Conservation (phyloP, 2,329 filamentous ascomycete genomes). For the Capronia epimyces region DNA sequence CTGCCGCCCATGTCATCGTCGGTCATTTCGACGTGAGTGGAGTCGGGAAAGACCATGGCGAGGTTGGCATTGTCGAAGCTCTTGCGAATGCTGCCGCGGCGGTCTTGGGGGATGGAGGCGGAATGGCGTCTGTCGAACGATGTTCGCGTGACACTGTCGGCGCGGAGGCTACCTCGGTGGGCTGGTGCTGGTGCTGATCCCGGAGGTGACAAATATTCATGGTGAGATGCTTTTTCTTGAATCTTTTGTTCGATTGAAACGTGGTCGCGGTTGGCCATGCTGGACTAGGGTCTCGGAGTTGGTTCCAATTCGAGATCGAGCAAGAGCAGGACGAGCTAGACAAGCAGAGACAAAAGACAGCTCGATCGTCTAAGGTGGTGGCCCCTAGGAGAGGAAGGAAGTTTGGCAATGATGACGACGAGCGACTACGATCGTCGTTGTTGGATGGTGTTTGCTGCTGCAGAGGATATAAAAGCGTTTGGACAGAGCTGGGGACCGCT, state of each 20-base stretch:
- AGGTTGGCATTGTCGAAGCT: slow-evolving; percentile 22
- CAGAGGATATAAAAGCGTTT: no score
- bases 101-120: background rate
- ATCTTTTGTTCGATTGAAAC: slow-evolving; percentile 9
- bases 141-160: slow-evolving; percentile 8
- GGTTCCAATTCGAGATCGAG: background rate
- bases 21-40: slow-evolving; percentile 25
- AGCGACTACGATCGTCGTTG: no score
- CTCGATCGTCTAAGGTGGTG: no score
- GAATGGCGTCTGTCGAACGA: slow-evolving; percentile 19
- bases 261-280: slow-evolving; percentile 17
- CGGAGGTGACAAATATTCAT: slow-evolving; percentile 7
- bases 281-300: background rate
- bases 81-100: slow-evolving; percentile 10
- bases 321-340: no score
- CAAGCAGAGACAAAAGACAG: no score
- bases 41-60: slow-evolving; percentile 30
- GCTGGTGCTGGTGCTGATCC: background rate
- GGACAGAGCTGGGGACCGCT: no score
- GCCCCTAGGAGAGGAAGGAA: no score
- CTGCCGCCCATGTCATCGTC: slow-evolving; percentile 14
- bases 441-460: no score
- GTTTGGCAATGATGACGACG: no score
- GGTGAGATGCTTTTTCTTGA: slow-evolving; percentile 8
- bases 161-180: slow-evolving; percentile 3